These are phyloP conservation scores for Penicillium concentricum DNA, from an alignment of 2,329 filamentous ascomycete species.

Conservation along the genomic window DNA sequence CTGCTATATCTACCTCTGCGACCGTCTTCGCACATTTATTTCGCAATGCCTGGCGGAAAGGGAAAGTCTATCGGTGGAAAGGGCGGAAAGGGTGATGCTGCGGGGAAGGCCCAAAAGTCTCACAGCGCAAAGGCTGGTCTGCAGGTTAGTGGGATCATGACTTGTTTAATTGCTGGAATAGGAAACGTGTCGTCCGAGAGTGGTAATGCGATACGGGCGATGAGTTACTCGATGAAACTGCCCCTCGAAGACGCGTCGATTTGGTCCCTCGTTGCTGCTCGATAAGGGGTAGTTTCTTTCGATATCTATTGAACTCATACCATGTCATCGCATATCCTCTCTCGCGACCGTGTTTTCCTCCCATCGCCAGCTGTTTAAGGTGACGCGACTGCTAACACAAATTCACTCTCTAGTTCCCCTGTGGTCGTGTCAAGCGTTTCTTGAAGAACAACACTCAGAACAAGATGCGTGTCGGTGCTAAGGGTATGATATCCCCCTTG, in stretches of 20 bases:
- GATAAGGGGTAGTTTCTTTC: conserved; percentile 3
- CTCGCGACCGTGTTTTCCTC: background rate
- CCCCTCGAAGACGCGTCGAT: conserved; percentile 21
- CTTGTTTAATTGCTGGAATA: background rate
- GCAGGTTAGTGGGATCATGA: conserved; percentile 65
- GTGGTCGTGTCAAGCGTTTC: conserved; percentile 99
- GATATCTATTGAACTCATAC: conserved; percentile 2
- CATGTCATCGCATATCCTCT: conserved; percentile 11
- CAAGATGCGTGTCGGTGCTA: conserved; percentile 99
- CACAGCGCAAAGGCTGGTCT: conserved; percentile 93
- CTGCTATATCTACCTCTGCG: conserved; percentile 29
- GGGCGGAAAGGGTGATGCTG: conserved; percentile 78
- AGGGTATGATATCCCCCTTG: conserved; percentile 50
- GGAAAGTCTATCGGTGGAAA: conserved; percentile 90
- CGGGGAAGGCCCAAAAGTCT: conserved; percentile 87
- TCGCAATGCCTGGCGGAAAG: conserved; percentile 79
- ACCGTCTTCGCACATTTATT: conserved; percentile 21
- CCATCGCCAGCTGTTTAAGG: background rate
- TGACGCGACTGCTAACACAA: conserved; percentile 23
- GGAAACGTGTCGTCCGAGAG: background rate
- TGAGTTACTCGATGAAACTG: conserved; percentile 8
- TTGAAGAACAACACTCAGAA: conserved; percentile 99
- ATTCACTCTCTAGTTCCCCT: conserved; percentile 74
- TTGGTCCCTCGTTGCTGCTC: conserved; percentile 11
- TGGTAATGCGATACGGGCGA: conserved; percentile 9